A percentile compares a stretch with the other conserved stretches of the same genome.
These are phyloP conservation scores for Oryza australiensis DNA, from an alignment of 176 grass and related monocot genomes.

Conservation along the genomic window DNA sequence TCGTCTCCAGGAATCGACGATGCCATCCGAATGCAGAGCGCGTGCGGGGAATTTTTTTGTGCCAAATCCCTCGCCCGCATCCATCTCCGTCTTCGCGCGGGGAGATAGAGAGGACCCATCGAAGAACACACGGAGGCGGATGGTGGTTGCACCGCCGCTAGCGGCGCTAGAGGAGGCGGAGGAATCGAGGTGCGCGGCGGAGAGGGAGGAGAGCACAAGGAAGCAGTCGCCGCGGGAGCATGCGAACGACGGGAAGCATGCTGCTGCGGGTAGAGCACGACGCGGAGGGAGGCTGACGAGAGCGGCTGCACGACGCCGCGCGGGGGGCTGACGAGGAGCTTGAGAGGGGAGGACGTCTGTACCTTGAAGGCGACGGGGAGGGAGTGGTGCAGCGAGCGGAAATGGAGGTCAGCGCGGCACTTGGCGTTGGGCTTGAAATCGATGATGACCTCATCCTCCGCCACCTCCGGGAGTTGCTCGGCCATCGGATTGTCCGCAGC, in stretches of 20 bases:
- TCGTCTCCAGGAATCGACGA: too few species aligned
- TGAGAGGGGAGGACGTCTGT: conserved; percentile 84
- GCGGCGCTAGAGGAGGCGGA: not conserved
- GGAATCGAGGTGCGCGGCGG: conserved; percentile 42
- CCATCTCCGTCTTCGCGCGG: too few species aligned
- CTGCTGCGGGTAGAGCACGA: conserved; percentile 79
- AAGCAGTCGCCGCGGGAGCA: conserved; percentile 82
- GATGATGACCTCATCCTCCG: conserved; percentile 67
- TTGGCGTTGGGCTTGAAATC: conserved; percentile 77
- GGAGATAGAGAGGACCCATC: too few species aligned
- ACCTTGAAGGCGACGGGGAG: conserved; percentile 84
- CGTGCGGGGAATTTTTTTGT: too few species aligned
- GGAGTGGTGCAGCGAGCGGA: conserved; percentile 60
- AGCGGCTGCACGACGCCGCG: conserved; percentile 66
- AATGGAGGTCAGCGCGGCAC: conserved; percentile 72
- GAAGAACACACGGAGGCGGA: conserved; percentile 74
- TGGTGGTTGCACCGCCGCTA: not conserved
- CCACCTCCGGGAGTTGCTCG: conserved; percentile 59
- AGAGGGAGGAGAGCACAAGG: conserved; percentile 84
- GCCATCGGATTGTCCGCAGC: not conserved
- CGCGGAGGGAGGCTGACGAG: conserved; percentile 58
- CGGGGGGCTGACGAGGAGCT: conserved; percentile 93
- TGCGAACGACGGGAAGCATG: conserved; percentile 65
- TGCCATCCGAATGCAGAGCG: too few species aligned
- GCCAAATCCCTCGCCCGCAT: too few species aligned